Conservation (phyloP, 306 rosid genomes). For the Malus sieversii region DNA sequence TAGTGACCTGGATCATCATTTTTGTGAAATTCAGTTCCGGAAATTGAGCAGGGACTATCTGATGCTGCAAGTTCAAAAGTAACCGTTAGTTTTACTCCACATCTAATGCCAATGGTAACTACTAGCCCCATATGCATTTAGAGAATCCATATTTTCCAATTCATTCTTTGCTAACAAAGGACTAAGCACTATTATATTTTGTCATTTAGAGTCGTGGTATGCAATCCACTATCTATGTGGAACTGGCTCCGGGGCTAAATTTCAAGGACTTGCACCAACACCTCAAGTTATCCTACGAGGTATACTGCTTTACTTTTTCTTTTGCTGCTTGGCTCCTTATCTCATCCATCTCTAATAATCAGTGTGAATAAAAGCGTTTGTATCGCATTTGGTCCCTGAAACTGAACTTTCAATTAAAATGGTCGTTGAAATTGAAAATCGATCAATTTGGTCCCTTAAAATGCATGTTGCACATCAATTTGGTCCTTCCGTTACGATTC, state of each 20-base stretch:
- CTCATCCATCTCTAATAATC: background rate
- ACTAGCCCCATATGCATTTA: background rate
- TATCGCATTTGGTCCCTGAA: too few species aligned
- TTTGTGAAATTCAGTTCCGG: constrained; percentile 65
- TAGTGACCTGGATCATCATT: constrained; percentile 16
- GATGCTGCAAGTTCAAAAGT: constrained; percentile 69
- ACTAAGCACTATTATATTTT: constrained; percentile 4
- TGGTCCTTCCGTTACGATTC: too few species aligned
- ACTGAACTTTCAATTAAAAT: too few species aligned
- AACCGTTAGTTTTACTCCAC: constrained; percentile 86
- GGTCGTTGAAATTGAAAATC: too few species aligned
- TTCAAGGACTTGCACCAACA: constrained; percentile 61
- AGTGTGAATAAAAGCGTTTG: background rate
- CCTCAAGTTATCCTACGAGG: constrained; percentile 66
- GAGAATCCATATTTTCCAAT: background rate
- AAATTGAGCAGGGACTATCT: constrained; percentile 85
- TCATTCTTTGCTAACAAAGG: constrained; percentile 4
- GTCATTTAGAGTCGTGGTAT: constrained; percentile 74
- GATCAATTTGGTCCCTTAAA: too few species aligned
- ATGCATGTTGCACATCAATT: too few species aligned
- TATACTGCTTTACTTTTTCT: constrained; percentile 10
- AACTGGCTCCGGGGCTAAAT: constrained; percentile 73
- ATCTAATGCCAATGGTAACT: constrained; percentile 87
- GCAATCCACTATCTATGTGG: constrained; percentile 91
- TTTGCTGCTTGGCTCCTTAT: constrained; percentile 10